Evolutionary conservation across 805 yeast species (phyloP), one percentile per base, ranked within the genome.

Genomic region (Pichia eremophila): DNA sequence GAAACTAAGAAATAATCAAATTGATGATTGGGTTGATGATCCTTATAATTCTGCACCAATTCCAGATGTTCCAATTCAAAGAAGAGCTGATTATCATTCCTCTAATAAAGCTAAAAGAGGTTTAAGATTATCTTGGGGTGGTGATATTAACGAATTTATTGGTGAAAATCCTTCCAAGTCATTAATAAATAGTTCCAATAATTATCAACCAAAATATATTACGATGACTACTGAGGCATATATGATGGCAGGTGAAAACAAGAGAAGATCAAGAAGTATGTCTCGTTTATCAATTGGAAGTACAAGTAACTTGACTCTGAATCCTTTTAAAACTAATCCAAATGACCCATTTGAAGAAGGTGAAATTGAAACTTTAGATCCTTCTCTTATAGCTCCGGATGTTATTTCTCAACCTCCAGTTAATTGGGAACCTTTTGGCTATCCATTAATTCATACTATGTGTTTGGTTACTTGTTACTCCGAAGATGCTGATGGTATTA

Each of bases 401-500:
- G 85, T 79, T 29, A 85, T 90, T 15, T 86, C 95, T 2, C 98
- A 91, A 62, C 97, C 98, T 0, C 95, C 96, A 1, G 76, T 81
- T 17, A 85, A 78, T 51, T 90, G 79, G 69, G 90, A 85, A 71
- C 98, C 99, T 5, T 87, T 75, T 65, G 84, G 81, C 0, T 87
- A 70, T 57, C 88, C 99, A 15, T 73, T 93, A 56, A 72, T 83
- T 15, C 93, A 85, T 56, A 72, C 81, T 0, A 75, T 85, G 57
- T 79, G 83, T 55, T 70, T 84, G 50, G 95, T 93, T 10, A 93
- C 99, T 1, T 91, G 97, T 60, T 93, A 93, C 61, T 89, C 97
- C 2, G 99, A 93, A 68, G 95, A 88, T 62, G 85, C 79, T 55
- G 83, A 73, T 12, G 96, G 95, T 52, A 66, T 93, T 49, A 75